Base-by-base conservation (phyloP, 169 alveolate genomes). In the Cryptosporidium viatorum region DNA sequence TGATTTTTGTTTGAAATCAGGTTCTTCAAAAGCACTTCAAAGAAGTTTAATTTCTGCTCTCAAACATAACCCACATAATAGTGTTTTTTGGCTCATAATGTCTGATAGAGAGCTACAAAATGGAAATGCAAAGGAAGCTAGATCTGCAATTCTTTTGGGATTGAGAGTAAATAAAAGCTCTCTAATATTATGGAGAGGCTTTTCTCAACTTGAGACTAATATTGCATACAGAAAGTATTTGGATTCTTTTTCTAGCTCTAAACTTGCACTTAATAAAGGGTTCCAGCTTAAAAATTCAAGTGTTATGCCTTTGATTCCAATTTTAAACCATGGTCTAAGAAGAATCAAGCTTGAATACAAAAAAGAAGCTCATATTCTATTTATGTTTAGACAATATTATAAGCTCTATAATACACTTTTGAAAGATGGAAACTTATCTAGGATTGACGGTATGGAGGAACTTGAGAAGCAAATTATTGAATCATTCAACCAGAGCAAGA, bases 41-140 rank as follows among this genome's bases (percentile, higher is more conserved):
- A 80, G 89, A 48, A 62, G 41, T 80, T 39, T 80, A n/a, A 80
- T 80, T 37, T 45, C 75, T 39, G 89, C 89, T 3, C 75, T 80
- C 8, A 59, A 73, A 41, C 69, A 80, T 45, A 62, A 62, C 26
- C 89, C 89, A 62, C 43, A 18, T n/a, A 80, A 65, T 60, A 33
- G 52, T 39, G 70, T 65, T 45, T 62, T 80, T 29, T 80, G 89
- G 89, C 55, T 80, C 23, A 60, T 80, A n/a, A 80, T 80, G 89
- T 59, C 89, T 37, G 89, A 80, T 80, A 80, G 89, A 62, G 89
- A 80, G 29, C 52, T 80, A 29, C 89, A 80, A 62, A 80, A 65
- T 50, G 89, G 89, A 12, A 80, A 80, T 80, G 26, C 67, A 41
- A 80, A 80, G 12, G 73, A 59, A 31, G 89, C 89, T 1, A 59